Conservation (phyloP, 2,329 filamentous ascomycete genomes). For the Magnaporthiopsis rhizophila region DNA sequence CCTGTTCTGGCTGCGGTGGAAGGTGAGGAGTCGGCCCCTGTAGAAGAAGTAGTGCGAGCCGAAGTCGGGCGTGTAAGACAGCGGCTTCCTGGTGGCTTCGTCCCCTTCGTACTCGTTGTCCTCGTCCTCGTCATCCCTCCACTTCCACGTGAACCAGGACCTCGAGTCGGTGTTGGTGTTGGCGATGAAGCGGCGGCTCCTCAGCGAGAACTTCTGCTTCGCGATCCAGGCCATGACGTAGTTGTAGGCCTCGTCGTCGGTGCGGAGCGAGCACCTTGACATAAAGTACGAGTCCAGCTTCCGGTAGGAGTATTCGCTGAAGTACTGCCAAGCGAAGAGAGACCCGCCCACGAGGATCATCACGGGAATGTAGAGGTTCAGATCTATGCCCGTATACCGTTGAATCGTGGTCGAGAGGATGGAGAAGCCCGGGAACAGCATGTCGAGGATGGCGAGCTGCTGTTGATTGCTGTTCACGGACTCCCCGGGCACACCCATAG, state of each 20-base stretch:
- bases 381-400: constrained; percentile 51
- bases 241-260: constrained; percentile 66
- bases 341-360: constrained; percentile 42
- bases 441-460: constrained; percentile 44
- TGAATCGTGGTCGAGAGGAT: constrained; percentile 44
- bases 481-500: neutral
- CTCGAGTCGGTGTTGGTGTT: constrained; percentile 53
- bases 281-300: constrained; percentile 48
- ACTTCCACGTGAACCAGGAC: constrained; percentile 38
- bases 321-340: constrained; percentile 44
- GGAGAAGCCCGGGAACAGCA: constrained; percentile 59
- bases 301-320: constrained; percentile 37
- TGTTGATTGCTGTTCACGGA: neutral
- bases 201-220: constrained; percentile 50
- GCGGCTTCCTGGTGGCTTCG: constrained; percentile 32
- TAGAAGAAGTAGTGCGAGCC: constrained; percentile 65
- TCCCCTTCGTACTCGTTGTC: constrained; percentile 34
- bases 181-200: constrained; percentile 54
- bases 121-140: constrained; percentile 36
- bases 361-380: constrained; percentile 54
- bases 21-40: constrained; percentile 47
- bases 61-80: constrained; percentile 58
- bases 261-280: constrained; percentile 57
- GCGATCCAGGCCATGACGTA: constrained; percentile 65
- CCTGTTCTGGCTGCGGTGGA: constrained; percentile 43